Conservation (phyloP, 169 alveolate genomes). For the Eimeria tenella region DNA sequence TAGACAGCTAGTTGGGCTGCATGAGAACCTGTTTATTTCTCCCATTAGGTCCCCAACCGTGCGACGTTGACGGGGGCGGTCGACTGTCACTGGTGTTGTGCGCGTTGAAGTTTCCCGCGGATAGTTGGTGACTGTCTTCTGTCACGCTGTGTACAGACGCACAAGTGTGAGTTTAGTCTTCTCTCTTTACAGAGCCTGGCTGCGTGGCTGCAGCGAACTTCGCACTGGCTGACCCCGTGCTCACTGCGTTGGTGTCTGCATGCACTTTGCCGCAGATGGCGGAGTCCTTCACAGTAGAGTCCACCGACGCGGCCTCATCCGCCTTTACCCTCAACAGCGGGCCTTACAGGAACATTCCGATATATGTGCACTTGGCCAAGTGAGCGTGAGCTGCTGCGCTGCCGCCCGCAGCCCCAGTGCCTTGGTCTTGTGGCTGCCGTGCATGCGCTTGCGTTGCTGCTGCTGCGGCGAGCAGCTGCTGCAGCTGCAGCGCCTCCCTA, state of each 20-base stretch:
- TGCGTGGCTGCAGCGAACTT: neutral
- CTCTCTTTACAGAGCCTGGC: neutral
- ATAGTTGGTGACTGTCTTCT: conserved; percentile 16
- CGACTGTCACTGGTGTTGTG: conserved; percentile 10
- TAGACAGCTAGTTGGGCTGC: conserved; percentile 20
- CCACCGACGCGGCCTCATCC: conserved; percentile 39
- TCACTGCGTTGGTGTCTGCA: conserved; percentile 32
- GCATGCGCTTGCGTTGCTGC: too few species aligned
- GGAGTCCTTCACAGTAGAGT: conserved; percentile 44
- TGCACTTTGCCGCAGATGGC: conserved; percentile 63
- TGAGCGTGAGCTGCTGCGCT: neutral
- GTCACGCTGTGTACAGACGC: neutral
- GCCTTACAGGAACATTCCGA: conserved; percentile 14
- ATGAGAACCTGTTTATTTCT: conserved; percentile 3
- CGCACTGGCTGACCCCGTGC: neutral
- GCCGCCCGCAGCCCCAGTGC: too few species aligned
- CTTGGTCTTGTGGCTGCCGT: too few species aligned
- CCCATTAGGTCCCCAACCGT: neutral
- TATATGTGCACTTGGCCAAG: conserved; percentile 27
- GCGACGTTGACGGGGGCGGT: conserved; percentile 6
- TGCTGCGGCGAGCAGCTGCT: too few species aligned
- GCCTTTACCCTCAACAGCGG: conserved; percentile 58
- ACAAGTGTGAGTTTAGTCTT: neutral
- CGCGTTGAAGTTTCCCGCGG: neutral
- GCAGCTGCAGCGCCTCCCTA: too few species aligned